These are phyloP conservation scores for Xylaria scruposa DNA, from an alignment of 495 filamentous ascomycete genomes.

Conservation along the genomic window DNA sequence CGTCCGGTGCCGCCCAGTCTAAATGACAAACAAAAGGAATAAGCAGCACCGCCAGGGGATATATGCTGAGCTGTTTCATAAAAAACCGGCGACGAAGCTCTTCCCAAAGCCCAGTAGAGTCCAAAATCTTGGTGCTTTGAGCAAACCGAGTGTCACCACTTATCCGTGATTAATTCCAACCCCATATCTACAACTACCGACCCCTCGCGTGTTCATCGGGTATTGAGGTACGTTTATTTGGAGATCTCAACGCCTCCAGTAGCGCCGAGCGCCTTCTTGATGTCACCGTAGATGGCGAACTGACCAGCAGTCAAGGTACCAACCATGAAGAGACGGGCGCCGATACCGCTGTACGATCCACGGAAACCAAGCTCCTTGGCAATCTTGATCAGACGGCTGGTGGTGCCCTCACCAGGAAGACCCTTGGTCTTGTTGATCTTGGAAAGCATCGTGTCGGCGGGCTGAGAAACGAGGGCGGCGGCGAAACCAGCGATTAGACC, in stretches of 20 bases:
- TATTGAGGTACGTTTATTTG: constrained; percentile 45
- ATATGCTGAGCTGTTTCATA: constrained; percentile 32
- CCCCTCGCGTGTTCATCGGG: neutral
- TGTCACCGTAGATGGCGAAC: constrained; percentile 92
- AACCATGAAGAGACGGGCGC: constrained; percentile 88
- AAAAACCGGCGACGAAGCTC: constrained; percentile 28
- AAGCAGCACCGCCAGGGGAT: constrained; percentile 32
- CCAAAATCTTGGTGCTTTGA: neutral
- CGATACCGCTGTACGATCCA: constrained; percentile 90
- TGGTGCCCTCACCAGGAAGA: constrained; percentile 92
- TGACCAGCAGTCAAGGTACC: constrained; percentile 85
- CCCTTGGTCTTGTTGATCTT: constrained; percentile 99
- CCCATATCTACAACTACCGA: neutral
- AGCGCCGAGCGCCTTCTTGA: constrained; percentile 62
- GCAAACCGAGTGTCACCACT: constrained; percentile 27
- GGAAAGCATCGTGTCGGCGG: constrained; percentile 97
- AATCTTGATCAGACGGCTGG: constrained; percentile 92
- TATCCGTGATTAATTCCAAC: constrained; percentile 29
- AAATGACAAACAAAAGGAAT: constrained; percentile 39
- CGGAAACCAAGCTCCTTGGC: constrained; percentile 89
- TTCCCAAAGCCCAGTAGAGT: constrained; percentile 23
- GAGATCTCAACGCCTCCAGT: constrained; percentile 80
- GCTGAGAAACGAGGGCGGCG: constrained; percentile 94
- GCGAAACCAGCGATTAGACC: constrained; percentile 98
- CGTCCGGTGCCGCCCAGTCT: constrained; percentile 39